A percentile compares a stretch with the other conserved stretches of the same genome.
These are phyloP conservation scores for Fusarium sp. DNA, from an alignment of 2,329 filamentous ascomycete genomes.

Conservation along the genomic window DNA sequence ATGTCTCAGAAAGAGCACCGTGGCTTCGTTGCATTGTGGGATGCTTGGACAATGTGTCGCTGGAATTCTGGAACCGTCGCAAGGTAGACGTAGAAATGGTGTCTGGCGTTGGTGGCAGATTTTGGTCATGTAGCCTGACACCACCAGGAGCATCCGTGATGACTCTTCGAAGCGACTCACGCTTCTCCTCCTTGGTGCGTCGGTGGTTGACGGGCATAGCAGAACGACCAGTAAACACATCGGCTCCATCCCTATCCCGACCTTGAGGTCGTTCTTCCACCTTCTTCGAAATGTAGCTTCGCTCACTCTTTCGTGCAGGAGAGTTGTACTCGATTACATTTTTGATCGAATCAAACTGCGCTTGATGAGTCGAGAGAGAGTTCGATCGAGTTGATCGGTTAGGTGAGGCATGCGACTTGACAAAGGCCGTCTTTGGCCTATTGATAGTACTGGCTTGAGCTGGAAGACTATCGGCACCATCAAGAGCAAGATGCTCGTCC, in stretches of 20 bases:
- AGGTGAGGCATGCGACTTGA: conserved; percentile 8
- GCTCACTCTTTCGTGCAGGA: conserved; percentile 61
- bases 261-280: conserved; percentile 45
- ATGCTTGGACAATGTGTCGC: conserved; percentile 55
- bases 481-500: conserved; percentile 44
- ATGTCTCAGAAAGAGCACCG: conserved; percentile 42
- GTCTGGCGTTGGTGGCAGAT: conserved; percentile 65
- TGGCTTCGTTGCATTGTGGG: conserved; percentile 43
- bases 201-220: conserved; percentile 31
- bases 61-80: conserved; percentile 58
- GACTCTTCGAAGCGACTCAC: conserved; percentile 57
- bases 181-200: conserved; percentile 56
- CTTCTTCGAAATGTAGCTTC: conserved; percentile 36
- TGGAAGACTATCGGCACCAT: conserved; percentile 37
- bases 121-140: conserved; percentile 53
- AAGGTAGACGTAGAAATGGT: conserved; percentile 66
- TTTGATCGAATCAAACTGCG: conserved; percentile 56
- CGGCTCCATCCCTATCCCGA: conserved; percentile 36
- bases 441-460: conserved; percentile 26
- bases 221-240: conserved; percentile 21
- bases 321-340: conserved; percentile 56
- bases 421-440: conserved; percentile 35
- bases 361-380: conserved; percentile 44
- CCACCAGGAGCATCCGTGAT: conserved; percentile 55
- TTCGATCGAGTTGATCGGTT: conserved; percentile 37